These are phyloP conservation scores for Rhodotorula kratochvilovae DNA, from an alignment of 768 basidiomycete species.

Conservation along the genomic window DNA sequence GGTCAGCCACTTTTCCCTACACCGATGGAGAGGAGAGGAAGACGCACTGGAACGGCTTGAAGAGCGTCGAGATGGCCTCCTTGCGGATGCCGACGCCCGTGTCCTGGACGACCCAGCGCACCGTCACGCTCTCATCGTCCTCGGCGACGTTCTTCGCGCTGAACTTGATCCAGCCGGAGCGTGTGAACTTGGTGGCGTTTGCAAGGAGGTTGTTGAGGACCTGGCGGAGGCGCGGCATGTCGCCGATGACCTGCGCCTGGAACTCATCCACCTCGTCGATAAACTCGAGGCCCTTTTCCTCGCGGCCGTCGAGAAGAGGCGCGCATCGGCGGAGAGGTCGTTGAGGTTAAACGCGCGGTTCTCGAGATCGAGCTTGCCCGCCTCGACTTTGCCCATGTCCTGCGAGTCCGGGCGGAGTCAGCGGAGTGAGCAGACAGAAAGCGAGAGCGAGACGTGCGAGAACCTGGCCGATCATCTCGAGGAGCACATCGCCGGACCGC, in stretches of 20 bases:
- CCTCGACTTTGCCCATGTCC: slow-evolving; percentile 42
- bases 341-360: slow-evolving; percentile 27
- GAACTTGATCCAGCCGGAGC: slow-evolving; percentile 24
- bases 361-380: slow-evolving; percentile 40
- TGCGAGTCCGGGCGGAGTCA: neutral
- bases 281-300: slow-evolving; percentile 90
- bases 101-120: slow-evolving; percentile 93
- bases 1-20: neutral
- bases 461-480: slow-evolving; percentile 39
- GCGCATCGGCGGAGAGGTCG: slow-evolving; percentile 89
- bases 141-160: slow-evolving; percentile 47
- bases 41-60: slow-evolving; percentile 78
- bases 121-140: slow-evolving; percentile 61
- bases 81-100: slow-evolving; percentile 96
- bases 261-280: slow-evolving; percentile 89
- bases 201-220: slow-evolving; percentile 69
- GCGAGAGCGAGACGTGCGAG: slow-evolving; percentile 15
- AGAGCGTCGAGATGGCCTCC: slow-evolving; percentile 91
- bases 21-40: neutral
- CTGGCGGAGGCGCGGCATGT: slow-evolving; percentile 68
- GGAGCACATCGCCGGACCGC: slow-evolving; percentile 35
- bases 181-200: slow-evolving; percentile 90
- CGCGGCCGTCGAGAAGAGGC: slow-evolving; percentile 90
- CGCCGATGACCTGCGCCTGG: slow-evolving; percentile 88
- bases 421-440: neutral